Conservation (phyloP, 1,139 yeast genomes). For the Magnusiomyces paraingens region DNA sequence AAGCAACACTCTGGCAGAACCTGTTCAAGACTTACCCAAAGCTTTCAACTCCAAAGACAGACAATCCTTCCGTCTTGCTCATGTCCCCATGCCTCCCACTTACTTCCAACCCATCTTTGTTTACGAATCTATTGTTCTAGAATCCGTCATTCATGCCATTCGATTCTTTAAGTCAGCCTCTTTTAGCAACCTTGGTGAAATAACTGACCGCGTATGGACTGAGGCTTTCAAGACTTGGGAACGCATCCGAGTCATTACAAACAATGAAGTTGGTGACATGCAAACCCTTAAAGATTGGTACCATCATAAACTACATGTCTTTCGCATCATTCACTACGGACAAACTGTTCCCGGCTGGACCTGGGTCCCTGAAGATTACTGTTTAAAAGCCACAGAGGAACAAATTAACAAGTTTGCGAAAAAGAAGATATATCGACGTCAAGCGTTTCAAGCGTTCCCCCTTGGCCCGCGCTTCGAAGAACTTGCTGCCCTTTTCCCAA, state of each 20-base stretch:
- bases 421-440: slow-evolving; percentile 4
- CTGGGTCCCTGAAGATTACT: slow-evolving; percentile 3
- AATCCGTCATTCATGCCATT: slow-evolving; percentile 4
- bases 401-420: slow-evolving; percentile 7
- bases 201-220: slow-evolving; percentile 1
- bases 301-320: slow-evolving; percentile 7
- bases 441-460: slow-evolving; percentile 7
- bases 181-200: slow-evolving; percentile 2
- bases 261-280: slow-evolving; percentile 5
- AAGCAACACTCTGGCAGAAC: not conserved
- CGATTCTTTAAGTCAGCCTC: not conserved
- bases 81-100: not conserved
- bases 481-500: slow-evolving; percentile 5
- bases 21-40: not conserved
- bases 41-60: not conserved
- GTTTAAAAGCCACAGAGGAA: slow-evolving; percentile 4
- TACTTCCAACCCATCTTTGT: slow-evolving; percentile 6
- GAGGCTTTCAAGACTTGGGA: slow-evolving; percentile 5
- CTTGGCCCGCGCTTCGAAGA: slow-evolving; percentile 7
- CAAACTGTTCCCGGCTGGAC: slow-evolving; percentile 7
- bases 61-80: not conserved
- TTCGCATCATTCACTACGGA: slow-evolving; percentile 7
- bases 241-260: slow-evolving; percentile 3
- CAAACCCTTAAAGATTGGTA: slow-evolving; percentile 8
- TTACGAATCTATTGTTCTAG: slow-evolving; percentile 6